These are phyloP conservation scores for Rubia peregrina DNA, from an alignment of 305 asterid genomes.

Conservation along the genomic window DNA sequence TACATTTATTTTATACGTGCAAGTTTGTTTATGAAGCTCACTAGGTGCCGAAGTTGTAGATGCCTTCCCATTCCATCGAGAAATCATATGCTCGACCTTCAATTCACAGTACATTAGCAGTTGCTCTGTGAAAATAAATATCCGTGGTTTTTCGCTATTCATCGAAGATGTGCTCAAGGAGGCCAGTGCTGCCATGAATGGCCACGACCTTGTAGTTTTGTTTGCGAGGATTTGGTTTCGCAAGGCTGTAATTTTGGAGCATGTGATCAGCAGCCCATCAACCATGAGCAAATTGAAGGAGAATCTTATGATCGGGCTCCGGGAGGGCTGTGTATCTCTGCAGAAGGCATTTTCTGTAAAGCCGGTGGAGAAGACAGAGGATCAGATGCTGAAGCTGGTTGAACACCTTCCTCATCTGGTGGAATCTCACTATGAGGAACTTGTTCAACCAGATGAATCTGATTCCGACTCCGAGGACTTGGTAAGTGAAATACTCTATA, in stretches of 20 bases:
- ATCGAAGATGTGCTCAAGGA: not conserved
- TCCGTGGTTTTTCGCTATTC: not conserved
- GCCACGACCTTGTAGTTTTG: not conserved
- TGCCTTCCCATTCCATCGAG: too few species aligned
- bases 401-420: not conserved
- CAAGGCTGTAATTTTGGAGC: not conserved
- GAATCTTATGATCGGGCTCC: not conserved
- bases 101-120: not conserved
- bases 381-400: not conserved
- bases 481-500: not conserved
- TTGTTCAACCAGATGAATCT: not conserved
- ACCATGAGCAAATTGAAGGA: not conserved
- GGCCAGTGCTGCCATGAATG: not conserved
- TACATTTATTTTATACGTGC: too few species aligned
- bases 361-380: too few species aligned
- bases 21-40: too few species aligned
- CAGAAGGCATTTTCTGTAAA: not conserved
- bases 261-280: not conserved
- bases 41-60: too few species aligned
- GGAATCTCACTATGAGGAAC: not conserved
- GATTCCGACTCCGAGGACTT: not conserved
- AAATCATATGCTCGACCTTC: too few species aligned
- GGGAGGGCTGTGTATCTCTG: not conserved
- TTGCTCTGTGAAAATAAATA: not conserved
- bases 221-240: not conserved